phyloP scores from a whole-genome alignment of 2,329 filamentous ascomycete species.

The Exutisphaerella laricina region DNA sequence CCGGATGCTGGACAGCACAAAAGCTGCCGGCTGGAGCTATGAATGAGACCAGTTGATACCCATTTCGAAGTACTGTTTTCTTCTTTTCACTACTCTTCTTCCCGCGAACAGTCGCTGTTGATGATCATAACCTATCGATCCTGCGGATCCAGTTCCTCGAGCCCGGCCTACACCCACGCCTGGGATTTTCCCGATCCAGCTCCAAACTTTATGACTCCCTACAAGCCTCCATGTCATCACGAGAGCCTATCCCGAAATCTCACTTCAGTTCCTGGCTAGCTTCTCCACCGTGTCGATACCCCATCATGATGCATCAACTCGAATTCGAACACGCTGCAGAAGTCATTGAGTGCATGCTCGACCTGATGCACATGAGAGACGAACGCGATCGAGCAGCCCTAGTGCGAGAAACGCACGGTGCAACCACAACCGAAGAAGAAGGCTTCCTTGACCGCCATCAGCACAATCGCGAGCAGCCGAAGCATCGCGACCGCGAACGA shows the following conservation, averaged over 20 bases:
- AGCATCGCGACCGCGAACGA: neutral
- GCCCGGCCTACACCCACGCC: neutral
- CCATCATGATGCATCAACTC: neutral
- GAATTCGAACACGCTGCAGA: neutral
- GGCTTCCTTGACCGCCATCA: neutral
- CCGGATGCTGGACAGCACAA: conserved; percentile 9
- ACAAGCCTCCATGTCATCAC: neutral
- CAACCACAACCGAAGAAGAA: neutral
- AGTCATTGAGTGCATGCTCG: neutral
- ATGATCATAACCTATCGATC: no score
- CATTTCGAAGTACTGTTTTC: conserved; percentile 5
- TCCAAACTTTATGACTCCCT: conserved; percentile 1
- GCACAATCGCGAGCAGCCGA: neutral
- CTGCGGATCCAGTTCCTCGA: no score
- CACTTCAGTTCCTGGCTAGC: neutral
- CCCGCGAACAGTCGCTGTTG: no score
- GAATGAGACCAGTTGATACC: conserved; percentile 24
- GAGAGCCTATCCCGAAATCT: neutral
- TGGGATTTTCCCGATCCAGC: neutral
- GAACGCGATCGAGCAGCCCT: neutral
- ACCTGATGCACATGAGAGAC: conserved; percentile 1
- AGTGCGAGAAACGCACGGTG: neutral
- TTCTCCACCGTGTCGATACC: no score
- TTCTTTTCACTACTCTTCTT: conserved; percentile 8
- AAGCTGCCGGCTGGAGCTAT: conserved; percentile 14